Base-by-base conservation (phyloP, 2,329 filamentous ascomycete species). In the Volutella citrinella region DNA sequence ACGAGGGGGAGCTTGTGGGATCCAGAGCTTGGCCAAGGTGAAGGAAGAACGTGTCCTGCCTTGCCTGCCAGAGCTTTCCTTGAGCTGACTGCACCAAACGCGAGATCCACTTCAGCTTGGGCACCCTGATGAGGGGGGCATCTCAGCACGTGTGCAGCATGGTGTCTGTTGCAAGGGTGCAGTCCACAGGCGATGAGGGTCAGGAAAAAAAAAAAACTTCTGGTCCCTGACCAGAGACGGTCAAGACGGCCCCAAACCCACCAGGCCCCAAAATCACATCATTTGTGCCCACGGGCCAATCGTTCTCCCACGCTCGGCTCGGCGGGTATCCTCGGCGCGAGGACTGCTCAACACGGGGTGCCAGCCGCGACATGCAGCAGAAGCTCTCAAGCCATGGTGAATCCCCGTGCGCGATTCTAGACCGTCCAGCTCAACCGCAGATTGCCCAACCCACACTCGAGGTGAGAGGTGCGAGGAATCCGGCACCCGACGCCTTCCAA, bases 251-350 rank as follows among this genome's bases (percentile, higher is more conserved):
- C n/a, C n/a, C n/a, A n/a, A n/a, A n/a, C n/a, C n/a, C n/a, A 12
- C 20, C 20, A 22, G 20, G 20, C 8, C 12, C 33, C 28, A n/a
- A 34, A 30, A 42, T 49, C 44, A 36, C 48, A 48, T 51, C 40
- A 48, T 51, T 38, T 38, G 42, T 41, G 37, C 39, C 41, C 48
- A 53, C 46, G 40, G 48, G 46, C 49, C 49, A 53, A 46, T 53
- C 48, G 50, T 53, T 53, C 45, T 40, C 34, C 30, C 48, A 53
- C 49, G 50, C 38, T 44, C 30, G 19, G 29, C 25, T 22, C 24
- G 9, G 7, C 17, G 28, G 19, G 14, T 30, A 19, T 21, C 28
- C 19, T 30, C 28, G 28, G 28, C 12, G 20, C n/a, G 24, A 14
- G 19, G 30, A 27, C 23, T 24, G 15, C 16, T 34, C 38, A 34